Evolutionary conservation across 805 yeast species (phyloP), one percentile per base, ranked within the genome.

Genomic region (Cyberlindnera mississippiensis): DNA sequence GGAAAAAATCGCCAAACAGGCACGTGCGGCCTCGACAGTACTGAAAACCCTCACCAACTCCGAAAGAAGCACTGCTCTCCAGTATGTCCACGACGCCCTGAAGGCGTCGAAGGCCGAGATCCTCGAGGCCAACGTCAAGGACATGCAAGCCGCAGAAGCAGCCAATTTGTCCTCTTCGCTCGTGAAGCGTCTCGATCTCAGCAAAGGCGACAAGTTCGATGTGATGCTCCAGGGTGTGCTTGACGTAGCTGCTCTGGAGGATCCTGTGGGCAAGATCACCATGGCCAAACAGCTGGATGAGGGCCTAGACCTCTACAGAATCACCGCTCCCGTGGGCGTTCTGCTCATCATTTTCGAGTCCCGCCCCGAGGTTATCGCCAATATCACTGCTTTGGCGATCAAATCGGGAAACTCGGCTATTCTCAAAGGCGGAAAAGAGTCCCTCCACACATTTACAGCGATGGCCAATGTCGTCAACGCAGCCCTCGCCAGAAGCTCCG

Each of bases 321-420:
- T 91, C 11, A 83, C 96, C 5, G 85, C 96, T 20, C 99, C 99
- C 12, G 89, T 93, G 5, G 99, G 99, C 15, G 97, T 88, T 0
- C 64, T 93, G 34, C 70, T 93, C 47, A 89, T 93, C 35, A 95
- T 93, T 41, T 93, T 93, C 62, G 99, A 93, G 65, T 80, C 96
- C 24, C 77, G 99, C 57, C 99, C 99, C 29, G 99, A 93, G 62
- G 99, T 93, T 10, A 93, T 93, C 68, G 99, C 99, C 41, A 95
- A 93, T 61, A 93, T 93, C 57, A 84, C 96, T 12, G 93, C 99
- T 0, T 72, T 93, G 55, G 96, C 98, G 15, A 82, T 93, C 60
- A 93, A 95, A 63, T 88, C 96, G 2, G 98, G 97, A 36, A 93
- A 93, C 61, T 85, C 97, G 8, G 99, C 97, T 38, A 93, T 93